phyloP scores from a whole-genome alignment of 176 grass and related monocot genomes.

The Rhynchospora breviuscula region DNA sequence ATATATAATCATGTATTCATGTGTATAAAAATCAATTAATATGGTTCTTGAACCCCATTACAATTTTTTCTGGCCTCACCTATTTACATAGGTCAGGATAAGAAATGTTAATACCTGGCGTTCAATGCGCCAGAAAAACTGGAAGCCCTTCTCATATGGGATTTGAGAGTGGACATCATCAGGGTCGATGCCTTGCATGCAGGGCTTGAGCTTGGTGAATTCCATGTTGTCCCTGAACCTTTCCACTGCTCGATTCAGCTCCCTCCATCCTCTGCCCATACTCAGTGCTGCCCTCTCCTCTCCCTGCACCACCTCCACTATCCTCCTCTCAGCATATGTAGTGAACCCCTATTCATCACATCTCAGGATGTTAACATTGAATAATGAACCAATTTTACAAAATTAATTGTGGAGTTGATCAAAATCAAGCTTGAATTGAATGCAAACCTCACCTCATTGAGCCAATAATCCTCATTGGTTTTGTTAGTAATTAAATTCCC shows the following conservation, averaged over 20 bases:
- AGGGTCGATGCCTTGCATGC: constrained; percentile 73
- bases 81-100: too few species aligned
- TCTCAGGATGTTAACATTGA: too few species aligned
- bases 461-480: constrained; percentile 95
- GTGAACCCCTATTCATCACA: constrained; percentile 58
- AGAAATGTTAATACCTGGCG: constrained; percentile 42
- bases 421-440: background rate
- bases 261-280: constrained; percentile 81
- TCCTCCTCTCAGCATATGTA: constrained; percentile 90
- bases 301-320: constrained; percentile 90
- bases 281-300: constrained; percentile 72
- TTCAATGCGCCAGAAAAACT: constrained; percentile 94
- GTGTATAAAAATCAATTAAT: too few species aligned
- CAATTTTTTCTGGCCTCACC: too few species aligned
- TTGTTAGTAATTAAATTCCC: constrained; percentile 95
- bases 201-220: constrained; percentile 90
- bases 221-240: constrained; percentile 97
- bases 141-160: constrained; percentile 96
- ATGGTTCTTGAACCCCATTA: too few species aligned
- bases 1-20: too few species aligned
- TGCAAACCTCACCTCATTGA: constrained; percentile 56
- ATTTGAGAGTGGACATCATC: constrained; percentile 85
- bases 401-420: too few species aligned
- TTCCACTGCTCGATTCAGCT: constrained; percentile 66
- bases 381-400: too few species aligned